Conservation (phyloP, 2,329 filamentous ascomycete species). For the Metarhizium album region DNA sequence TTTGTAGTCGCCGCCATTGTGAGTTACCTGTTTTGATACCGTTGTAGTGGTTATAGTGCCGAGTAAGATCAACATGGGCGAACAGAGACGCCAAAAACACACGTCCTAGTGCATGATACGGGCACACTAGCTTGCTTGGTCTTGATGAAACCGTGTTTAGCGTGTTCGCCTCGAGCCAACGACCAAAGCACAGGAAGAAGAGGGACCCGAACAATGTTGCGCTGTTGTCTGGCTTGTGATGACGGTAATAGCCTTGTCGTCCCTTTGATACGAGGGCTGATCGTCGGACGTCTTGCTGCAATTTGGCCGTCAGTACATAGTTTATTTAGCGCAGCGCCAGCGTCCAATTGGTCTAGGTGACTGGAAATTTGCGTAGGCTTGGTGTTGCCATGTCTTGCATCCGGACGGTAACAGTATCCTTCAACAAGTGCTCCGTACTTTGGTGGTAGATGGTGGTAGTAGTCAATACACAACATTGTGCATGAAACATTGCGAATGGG, state of each 20-base stretch:
- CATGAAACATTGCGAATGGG: too few species aligned
- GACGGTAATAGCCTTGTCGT: neutral
- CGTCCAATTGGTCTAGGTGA: too few species aligned
- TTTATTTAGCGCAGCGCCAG: too few species aligned
- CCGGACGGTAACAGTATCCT: neutral
- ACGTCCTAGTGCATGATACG: neutral
- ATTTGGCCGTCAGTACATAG: neutral
- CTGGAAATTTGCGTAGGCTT: too few species aligned
- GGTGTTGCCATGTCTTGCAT: neutral
- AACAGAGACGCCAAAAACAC: conserved; percentile 1
- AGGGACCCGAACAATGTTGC: neutral
- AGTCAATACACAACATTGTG: too few species aligned
- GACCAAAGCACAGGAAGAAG: neutral
- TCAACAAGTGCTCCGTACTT: too few species aligned
- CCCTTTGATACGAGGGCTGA: neutral
- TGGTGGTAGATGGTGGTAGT: too few species aligned
- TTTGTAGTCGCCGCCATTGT: neutral
- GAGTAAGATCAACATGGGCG: neutral
- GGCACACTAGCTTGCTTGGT: too few species aligned
- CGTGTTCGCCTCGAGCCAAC: neutral
- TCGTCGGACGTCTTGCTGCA: neutral
- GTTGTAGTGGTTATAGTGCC: too few species aligned
- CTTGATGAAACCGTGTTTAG: neutral
- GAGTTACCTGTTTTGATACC: too few species aligned
- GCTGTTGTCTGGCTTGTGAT: neutral